Evolutionary conservation across 495 filamentous ascomycete genomes (phyloP).

Genomic region (Parathielavia hyrcaniae): DNA sequence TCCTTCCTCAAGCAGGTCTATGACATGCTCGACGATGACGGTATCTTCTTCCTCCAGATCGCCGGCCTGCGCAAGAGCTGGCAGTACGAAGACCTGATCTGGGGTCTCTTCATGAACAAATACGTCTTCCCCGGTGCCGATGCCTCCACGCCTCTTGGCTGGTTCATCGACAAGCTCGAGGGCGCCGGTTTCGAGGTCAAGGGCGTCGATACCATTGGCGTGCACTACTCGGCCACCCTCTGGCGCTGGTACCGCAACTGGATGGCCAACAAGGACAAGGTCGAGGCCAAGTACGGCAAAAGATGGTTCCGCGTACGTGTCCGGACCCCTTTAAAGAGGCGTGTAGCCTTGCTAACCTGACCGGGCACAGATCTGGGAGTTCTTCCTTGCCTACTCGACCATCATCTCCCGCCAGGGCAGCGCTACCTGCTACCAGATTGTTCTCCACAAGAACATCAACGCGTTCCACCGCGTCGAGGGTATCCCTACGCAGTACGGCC

Average conservation of each 20-base stretch:
- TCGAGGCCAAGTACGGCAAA: slow-evolving; percentile 90
- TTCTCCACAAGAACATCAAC: slow-evolving; percentile 96
- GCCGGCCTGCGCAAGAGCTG: slow-evolving; percentile 74
- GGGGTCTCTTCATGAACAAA: slow-evolving; percentile 91
- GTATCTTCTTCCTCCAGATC: slow-evolving; percentile 76
- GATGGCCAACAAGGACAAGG: slow-evolving; percentile 92
- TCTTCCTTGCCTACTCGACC: slow-evolving; percentile 89
- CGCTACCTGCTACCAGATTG: slow-evolving; percentile 95
- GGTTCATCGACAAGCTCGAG: slow-evolving; percentile 63
- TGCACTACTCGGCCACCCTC: slow-evolving; percentile 94
- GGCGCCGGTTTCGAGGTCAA: slow-evolving; percentile 73
- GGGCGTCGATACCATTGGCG: slow-evolving; percentile 77
- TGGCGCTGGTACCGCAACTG: slow-evolving; percentile 99
- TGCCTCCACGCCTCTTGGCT: slow-evolving; percentile 73
- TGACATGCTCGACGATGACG: slow-evolving; percentile 84
- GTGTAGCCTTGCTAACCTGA: slow-evolving; percentile 6
- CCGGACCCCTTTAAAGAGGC: no score
- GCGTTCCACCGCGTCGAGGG: slow-evolving; percentile 90
- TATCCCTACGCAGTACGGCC: slow-evolving; percentile 64
- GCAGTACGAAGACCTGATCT: slow-evolving; percentile 86
- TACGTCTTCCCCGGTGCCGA: slow-evolving; percentile 87
- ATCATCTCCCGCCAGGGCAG: slow-evolving; percentile 89
- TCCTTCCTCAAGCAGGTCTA: slow-evolving; percentile 65
- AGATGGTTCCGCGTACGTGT: slow-evolving; percentile 88
- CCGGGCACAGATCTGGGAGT: slow-evolving; percentile 84